These are phyloP conservation scores for Creolimax fragrantissima DNA, from an alignment of 78 protist genomes.

Conservation along the genomic window DNA sequence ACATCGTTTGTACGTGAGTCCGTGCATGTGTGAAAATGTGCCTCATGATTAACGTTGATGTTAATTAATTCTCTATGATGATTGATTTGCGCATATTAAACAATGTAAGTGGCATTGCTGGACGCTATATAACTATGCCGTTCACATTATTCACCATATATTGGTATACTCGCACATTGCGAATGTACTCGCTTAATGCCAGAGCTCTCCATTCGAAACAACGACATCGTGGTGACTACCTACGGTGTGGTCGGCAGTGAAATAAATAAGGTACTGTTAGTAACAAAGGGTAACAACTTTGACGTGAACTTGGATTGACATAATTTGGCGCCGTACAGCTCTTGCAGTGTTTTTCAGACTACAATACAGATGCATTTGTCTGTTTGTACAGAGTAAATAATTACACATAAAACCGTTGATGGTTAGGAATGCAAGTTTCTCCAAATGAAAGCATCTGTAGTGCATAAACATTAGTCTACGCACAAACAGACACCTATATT, in stretches of 20 bases:
- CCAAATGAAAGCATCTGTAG: too few species aligned
- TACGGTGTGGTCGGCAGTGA: background rate
- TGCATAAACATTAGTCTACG: too few species aligned
- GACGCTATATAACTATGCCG: background rate
- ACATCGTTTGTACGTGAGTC: background rate
- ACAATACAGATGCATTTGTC: too few species aligned
- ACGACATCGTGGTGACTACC: background rate
- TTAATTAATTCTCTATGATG: background rate
- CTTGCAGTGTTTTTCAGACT: too few species aligned
- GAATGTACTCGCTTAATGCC: background rate
- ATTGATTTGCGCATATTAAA: background rate
- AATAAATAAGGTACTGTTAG: background rate
- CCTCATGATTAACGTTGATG: background rate
- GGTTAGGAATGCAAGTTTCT: too few species aligned
- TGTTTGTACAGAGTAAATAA: too few species aligned
- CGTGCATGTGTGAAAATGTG: background rate
- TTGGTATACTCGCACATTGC: background rate
- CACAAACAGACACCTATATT: too few species aligned
- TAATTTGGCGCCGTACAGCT: too few species aligned
- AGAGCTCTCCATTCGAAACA: background rate
- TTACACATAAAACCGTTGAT: too few species aligned
- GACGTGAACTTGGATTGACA: too few species aligned
- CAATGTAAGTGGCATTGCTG: background rate
- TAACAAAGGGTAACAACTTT: too few species aligned
- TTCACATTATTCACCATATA: background rate